Percentiles rank a stretch among this genome's conserved stretches.
These are phyloP conservation scores for Phytomonas sp. DNA, from an alignment of 208 protist genomes.

Conservation along the genomic window DNA sequence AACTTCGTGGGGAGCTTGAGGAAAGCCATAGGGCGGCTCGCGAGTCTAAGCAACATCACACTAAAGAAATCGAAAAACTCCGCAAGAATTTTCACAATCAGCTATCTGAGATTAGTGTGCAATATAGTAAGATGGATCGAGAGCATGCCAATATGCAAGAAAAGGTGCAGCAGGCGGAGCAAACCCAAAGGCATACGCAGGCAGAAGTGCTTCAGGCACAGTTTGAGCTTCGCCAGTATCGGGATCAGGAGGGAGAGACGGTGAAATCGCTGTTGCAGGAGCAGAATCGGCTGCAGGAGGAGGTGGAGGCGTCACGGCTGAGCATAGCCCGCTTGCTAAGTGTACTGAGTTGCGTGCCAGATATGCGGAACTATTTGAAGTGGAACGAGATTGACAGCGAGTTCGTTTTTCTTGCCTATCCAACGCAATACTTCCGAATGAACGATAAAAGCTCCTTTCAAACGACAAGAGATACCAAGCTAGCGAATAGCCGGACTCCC, in stretches of 20 bases:
- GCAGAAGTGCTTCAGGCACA: conserved; percentile 23
- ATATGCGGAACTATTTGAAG: conserved; percentile 40
- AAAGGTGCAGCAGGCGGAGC: conserved; percentile 21
- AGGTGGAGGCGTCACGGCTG: conserved; percentile 44
- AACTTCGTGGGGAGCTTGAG: not conserved
- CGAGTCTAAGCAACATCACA: not conserved
- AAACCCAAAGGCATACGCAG: conserved; percentile 18
- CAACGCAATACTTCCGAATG: conserved; percentile 31
- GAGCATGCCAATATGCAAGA: conserved; percentile 20
- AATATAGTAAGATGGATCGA: conserved; percentile 19
- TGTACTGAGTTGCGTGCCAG: conserved; percentile 67
- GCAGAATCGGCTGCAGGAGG: conserved; percentile 33
- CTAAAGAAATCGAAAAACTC: not conserved
- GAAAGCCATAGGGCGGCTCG: not conserved
- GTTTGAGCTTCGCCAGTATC: conserved; percentile 13
- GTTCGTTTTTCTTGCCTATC: conserved; percentile 70
- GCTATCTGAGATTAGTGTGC: conserved; percentile 11
- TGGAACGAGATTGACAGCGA: conserved; percentile 42
- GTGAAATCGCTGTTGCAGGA: conserved; percentile 16
- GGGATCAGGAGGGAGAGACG: conserved; percentile 14
- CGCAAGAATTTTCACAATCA: conserved; percentile 2
- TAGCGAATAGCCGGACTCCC: conserved; percentile 1
- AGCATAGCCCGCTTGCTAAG: conserved; percentile 71
- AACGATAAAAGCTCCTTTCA: not conserved
- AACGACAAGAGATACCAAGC: conserved; percentile 1